Evolutionary conservation across 345 rosid species (phyloP), one percentile per base, ranked within the genome.

Genomic region (Eucalyptus tenuipes): DNA sequence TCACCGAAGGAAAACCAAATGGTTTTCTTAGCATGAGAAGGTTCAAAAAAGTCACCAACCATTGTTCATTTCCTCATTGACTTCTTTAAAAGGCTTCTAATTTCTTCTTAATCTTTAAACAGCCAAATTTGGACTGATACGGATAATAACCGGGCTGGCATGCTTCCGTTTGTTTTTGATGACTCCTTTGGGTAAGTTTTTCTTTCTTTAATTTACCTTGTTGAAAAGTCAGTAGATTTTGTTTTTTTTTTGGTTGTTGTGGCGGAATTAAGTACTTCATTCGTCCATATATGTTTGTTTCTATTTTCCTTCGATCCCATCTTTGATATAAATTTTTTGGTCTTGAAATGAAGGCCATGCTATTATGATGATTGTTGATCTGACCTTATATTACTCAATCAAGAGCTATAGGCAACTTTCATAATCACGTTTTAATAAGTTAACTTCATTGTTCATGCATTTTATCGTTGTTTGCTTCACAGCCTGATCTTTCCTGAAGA

Each of bases 1-100:
- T 98, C 87, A 95, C 98, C 2, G 99, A 97, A 89, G 99, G 99
- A 92, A 97, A 95, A 93, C 99, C 98, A 81, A 98, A 97, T 89
- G 99, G 99, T 87, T 97, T 92, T 93, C 99, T 98, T 89, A 98
- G 99, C 95, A 96, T 94, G 98, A 94, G 99, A 93, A 98, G 99
- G 99, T 98, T 84, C 11, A 48, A 75, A 27, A 79, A 24, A 33
- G 45, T 50, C 87, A 9, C 31, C 45, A 31, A 31, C 50, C 13
- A 15, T 85, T 48, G 49, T 27, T 16, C 25, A 17, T 87, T 57
- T 29, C 66, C 59, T 87, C 24, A 49, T 49, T 6, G 66, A 17
- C 57, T 87, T 87, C 82, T 75, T 37, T 75, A 20, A 66, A 44
- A 49, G 17, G 81, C 42, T 68, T 87, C 81, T 87, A 87, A 47